phyloP scores from a whole-genome alignment of 2,329 filamentous ascomycete species.

The Arthrinium puccinioides region DNA sequence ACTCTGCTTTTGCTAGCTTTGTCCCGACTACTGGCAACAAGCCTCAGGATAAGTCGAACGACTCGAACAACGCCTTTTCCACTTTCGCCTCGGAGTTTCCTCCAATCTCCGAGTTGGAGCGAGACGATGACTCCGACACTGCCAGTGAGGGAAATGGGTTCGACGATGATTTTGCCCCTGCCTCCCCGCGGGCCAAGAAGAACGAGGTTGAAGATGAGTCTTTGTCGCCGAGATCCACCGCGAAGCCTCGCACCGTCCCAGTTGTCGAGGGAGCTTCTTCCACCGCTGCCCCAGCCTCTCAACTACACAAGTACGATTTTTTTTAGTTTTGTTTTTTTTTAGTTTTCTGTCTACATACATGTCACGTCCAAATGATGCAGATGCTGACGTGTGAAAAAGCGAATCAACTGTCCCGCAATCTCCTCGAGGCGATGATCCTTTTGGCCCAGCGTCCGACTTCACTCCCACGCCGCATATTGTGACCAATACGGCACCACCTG shows the following conservation, averaged over 20 bases:
- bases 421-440: constrained; percentile 24
- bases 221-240: constrained; percentile 16
- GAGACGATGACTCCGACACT: constrained; percentile 78
- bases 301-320: constrained; percentile 20
- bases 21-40: constrained; percentile 36
- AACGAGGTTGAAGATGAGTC: constrained; percentile 17
- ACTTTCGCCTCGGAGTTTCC: constrained; percentile 77
- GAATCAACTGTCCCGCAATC: constrained; percentile 22
- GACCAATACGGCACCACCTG: constrained; percentile 23
- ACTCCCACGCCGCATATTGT: constrained; percentile 26
- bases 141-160: constrained; percentile 77
- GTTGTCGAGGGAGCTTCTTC: constrained; percentile 10
- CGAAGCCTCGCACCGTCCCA: constrained; percentile 22
- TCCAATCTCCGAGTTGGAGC: constrained; percentile 79
- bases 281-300: constrained; percentile 9
- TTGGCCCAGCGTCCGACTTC: constrained; percentile 20
- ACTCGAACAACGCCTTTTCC: constrained; percentile 36
- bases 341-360: no score
- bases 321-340: no score
- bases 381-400: no score
- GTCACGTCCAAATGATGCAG: no score
- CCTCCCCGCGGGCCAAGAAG: constrained; percentile 36
- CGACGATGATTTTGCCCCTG: constrained; percentile 83
- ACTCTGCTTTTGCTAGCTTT: constrained; percentile 77
- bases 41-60: constrained; percentile 35